Base-by-base conservation (phyloP, 2,329 filamentous ascomycete genomes). In the Hypoxylon sp. region DNA sequence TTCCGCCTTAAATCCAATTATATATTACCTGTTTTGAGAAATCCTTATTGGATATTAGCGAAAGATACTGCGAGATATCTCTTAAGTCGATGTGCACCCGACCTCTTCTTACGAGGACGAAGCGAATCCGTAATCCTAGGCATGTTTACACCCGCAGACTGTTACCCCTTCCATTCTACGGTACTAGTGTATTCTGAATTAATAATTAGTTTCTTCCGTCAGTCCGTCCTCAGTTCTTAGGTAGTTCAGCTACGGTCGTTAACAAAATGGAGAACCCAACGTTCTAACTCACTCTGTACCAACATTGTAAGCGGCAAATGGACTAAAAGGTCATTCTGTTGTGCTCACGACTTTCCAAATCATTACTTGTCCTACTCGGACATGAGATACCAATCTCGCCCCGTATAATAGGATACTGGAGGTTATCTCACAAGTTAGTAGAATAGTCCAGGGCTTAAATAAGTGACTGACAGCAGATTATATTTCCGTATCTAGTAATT, bases 261-360 rank as follows among this genome's bases (percentile, higher is more conserved):
- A 6, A 23, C n/a, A n/a, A 21, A 48, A 28, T 19, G 23, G 13
- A 9, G 2, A 13, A 4, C 11, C 17, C 41, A 13, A 30, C 17
- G 13, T 30, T 4, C 43, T 5, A 4, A 59, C 48, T 46, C n/a
- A 64, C 53, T 21, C 25, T 49, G 5, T 21, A 19, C 41, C n/a
- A 59, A 5, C 52, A 57, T 51, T 23, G 38, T 52, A n/a, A 53
- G 32, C 14, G 53, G 51, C 9, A n/a, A 43, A 6, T n/a, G 60
- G 57, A 19, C 25, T 13, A 9, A 57, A 48, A 38, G 53, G 38
- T 38, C 53, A 53, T 38, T 23, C 13, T 5, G 60, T 53, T 7
- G 36, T 55, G 5, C 25, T 17, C 11, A 7, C 36, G 10, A 49
- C 56, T 30, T 21, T 32, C 21, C n/a, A 5, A 19, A 5, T 36